Conservation (phyloP, 1,139 yeast species). For the Diutina neorugosa region DNA sequence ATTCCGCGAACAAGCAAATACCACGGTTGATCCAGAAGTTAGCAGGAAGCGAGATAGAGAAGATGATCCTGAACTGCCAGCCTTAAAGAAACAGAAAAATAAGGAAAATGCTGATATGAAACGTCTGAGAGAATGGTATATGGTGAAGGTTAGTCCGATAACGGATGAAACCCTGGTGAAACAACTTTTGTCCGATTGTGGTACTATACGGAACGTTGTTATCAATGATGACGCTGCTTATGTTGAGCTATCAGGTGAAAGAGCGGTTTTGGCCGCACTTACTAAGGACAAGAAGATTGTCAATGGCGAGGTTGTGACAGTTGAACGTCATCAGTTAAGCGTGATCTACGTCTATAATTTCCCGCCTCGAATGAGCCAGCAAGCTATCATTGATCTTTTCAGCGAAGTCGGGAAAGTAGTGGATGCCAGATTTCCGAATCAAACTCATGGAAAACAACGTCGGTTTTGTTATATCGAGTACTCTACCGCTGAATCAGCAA, state of each 20-base stretch:
- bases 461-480: slow-evolving; percentile 1
- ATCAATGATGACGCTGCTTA: not conserved
- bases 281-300: slow-evolving; percentile 1
- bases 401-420: not conserved
- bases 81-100: not conserved
- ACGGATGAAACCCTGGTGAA: not conserved
- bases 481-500: not conserved
- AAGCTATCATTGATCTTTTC: not conserved
- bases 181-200: not conserved
- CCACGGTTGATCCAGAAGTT: not conserved
- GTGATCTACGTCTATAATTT: not conserved
- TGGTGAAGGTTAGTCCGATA: not conserved
- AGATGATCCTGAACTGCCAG: not conserved
- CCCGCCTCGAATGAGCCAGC: not conserved
- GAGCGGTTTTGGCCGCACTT: not conserved
- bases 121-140: not conserved
- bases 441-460: not conserved
- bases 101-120: not conserved
- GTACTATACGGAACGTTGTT: not conserved
- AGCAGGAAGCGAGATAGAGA: not conserved
- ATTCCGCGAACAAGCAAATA: not conserved
- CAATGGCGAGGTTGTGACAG: not conserved
- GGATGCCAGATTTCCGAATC: not conserved
- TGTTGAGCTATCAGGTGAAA: not conserved
- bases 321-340: not conserved